A percentile compares a stretch with the other conserved stretches of the same genome.
Conservation (phyloP, 768 basidiomycete genomes). For the Auricularia heimuer region DNA sequence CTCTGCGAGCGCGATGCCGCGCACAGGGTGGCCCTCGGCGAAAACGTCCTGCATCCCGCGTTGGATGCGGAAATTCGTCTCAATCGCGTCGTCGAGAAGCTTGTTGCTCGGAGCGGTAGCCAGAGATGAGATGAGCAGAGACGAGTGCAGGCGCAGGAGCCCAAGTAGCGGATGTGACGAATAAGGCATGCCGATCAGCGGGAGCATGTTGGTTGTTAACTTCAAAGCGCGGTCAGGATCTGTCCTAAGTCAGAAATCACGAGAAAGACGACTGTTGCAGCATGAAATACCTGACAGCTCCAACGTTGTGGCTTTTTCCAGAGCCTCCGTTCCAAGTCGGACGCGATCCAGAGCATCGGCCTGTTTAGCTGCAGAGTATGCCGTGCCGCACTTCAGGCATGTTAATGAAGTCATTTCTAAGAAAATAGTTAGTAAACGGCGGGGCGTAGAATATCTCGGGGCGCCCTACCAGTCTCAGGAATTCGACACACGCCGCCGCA, state of each 20-base stretch:
- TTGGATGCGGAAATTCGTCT: conserved; percentile 42
- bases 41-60: conserved; percentile 48
- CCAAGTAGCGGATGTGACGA: conserved; percentile 72
- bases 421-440: too few species aligned
- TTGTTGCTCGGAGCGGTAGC: conserved; percentile 5
- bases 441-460: too few species aligned
- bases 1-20: conserved; percentile 67
- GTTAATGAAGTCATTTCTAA: background rate
- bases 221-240: conserved; percentile 49
- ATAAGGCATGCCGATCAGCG: conserved; percentile 56
- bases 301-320: conserved; percentile 58
- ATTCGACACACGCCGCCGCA: conserved; percentile 54
- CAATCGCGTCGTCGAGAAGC: conserved; percentile 52
- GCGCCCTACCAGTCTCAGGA: conserved; percentile 1
- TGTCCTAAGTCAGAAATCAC: conserved; percentile 18
- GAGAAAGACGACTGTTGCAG: conserved; percentile 1
- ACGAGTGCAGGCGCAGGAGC: conserved; percentile 58
- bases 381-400: conserved; percentile 46
- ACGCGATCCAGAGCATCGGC: conserved; percentile 52
- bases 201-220: conserved; percentile 55
- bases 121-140: conserved; percentile 51
- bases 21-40: conserved; percentile 60
- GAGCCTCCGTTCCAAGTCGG: conserved; percentile 61
- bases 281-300: conserved; percentile 44
- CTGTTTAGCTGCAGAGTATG: conserved; percentile 30